These are phyloP conservation scores for Cyberlindnera meyerae DNA, from an alignment of 805 yeast species.

Conservation along the genomic window DNA sequence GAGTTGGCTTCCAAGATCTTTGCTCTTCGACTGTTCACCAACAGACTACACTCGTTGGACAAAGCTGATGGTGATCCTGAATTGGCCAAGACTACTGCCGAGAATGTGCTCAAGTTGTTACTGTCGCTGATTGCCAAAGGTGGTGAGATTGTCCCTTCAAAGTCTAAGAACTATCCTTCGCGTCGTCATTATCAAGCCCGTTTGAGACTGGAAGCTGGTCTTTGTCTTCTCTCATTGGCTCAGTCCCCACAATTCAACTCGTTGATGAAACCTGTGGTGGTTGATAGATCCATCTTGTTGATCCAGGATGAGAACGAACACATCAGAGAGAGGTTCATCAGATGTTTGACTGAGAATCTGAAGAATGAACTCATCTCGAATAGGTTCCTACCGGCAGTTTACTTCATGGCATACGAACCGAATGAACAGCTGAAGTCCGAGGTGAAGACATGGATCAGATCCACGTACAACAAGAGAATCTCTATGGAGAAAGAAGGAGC, in stretches of 20 bases:
- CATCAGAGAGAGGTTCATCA: constrained; percentile 51
- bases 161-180: constrained; percentile 47
- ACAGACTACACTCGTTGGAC: constrained; percentile 44
- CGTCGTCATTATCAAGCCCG: constrained; percentile 58
- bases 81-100: constrained; percentile 41
- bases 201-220: constrained; percentile 65
- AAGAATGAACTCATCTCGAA: constrained; percentile 53
- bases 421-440: constrained; percentile 42
- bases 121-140: constrained; percentile 64
- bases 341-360: constrained; percentile 45
- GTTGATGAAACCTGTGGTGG: constrained; percentile 46
- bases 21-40: constrained; percentile 53
- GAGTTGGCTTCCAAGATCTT: constrained; percentile 44
- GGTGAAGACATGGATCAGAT: constrained; percentile 65
- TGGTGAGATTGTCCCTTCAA: constrained; percentile 62
- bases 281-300: constrained; percentile 50
- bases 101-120: constrained; percentile 63
- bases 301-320: constrained; percentile 61
- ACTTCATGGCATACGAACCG: constrained; percentile 77
- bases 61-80: constrained; percentile 28
- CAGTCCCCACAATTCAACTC: constrained; percentile 46
- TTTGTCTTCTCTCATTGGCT: constrained; percentile 59
- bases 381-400: constrained; percentile 60
- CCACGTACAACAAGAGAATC: constrained; percentile 38
- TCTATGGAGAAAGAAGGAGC: constrained; percentile 24